Percentiles rank a stretch among this genome's conserved stretches.
These are phyloP conservation scores for Ciborinia camelliae DNA, from an alignment of 2,329 filamentous ascomycete species.

Conservation along the genomic window DNA sequence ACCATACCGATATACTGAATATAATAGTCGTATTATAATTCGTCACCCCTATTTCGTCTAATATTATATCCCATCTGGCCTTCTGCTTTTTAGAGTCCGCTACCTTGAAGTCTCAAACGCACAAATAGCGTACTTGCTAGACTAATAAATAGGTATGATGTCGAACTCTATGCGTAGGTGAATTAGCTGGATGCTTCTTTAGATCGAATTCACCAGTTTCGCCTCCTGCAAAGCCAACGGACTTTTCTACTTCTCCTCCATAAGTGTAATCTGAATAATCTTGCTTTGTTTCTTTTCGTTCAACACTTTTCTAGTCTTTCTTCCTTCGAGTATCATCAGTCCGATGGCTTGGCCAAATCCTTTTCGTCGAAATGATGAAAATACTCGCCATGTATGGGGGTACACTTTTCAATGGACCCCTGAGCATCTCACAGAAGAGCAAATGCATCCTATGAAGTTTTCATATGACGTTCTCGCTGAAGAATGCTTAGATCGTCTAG, in stretches of 20 bases:
- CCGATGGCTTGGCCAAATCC: constrained; percentile 22
- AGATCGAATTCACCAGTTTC: neutral
- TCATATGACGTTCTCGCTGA: constrained; percentile 68
- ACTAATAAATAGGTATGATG: neutral
- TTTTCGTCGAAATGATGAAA: constrained; percentile 28
- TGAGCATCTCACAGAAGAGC: constrained; percentile 57
- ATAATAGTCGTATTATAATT: no score
- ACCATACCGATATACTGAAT: no score
- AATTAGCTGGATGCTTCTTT: neutral
- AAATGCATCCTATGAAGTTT: constrained; percentile 58
- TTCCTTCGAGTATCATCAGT: neutral
- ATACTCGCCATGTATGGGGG: constrained; percentile 48
- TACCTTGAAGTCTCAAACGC: no score
- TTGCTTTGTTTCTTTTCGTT: neutral
- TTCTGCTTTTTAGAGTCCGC: no score
- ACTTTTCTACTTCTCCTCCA: neutral
- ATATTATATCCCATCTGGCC: no score
- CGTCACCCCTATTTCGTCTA: no score
- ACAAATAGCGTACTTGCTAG: neutral
- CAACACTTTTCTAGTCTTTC: neutral
- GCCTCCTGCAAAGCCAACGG: neutral
- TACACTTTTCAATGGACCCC: constrained; percentile 67
- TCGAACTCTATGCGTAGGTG: neutral
- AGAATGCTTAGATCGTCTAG: constrained; percentile 60
- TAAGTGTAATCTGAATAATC: neutral